Base-by-base conservation (phyloP, 306 rosid species). In the Dryas alaskensis region DNA sequence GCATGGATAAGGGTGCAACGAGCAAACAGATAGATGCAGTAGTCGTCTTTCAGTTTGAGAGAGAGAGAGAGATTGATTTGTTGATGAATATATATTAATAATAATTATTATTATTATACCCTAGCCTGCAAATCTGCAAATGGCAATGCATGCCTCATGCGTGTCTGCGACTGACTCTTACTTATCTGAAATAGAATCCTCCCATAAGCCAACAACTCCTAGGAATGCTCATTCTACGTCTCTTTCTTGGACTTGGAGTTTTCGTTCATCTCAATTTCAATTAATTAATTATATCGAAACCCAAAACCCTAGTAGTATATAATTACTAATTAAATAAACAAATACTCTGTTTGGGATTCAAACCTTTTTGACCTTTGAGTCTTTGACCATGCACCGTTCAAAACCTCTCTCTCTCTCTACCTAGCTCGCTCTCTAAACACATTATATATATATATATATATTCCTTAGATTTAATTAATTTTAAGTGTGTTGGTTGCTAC, bases 161-260 rank as follows among this genome's bases (percentile, higher is more conserved):
- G 89, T 67, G 64, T 77, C 76, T 76, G 84, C 81, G 85, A 67
- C 72, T 73, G 50, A 69, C 63, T 39, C 11, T 25, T 67, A 67
- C 31, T 73, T 82, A 75, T 83, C 76, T 83, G 77, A 81, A 72
- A 81, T 77, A 81, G 89, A 87, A 89, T 89, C 87, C 72, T 76
- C 78, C 66, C 82, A 70, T 81, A 68, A 84, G 87, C 84, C 55
- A 72, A 77, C 87, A 83, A 79, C 80, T 77, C 74, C 88, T 88
- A 40, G 94, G 94, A 88, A 88, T 88, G 87, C 93, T 84, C 89
- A 75, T 79, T 85, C 76, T 19, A 19, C 83, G 63, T 85, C 86
- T 77, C 81, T 72, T 74, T 79, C 7, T 4, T 45, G 8, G 6
- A 4, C 76, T 80, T 65, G 76, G 78, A 69, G 48, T 47, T 74